These are phyloP conservation scores for Mercurialis annua DNA, from an alignment of 345 rosid species.

Conservation along the genomic window DNA sequence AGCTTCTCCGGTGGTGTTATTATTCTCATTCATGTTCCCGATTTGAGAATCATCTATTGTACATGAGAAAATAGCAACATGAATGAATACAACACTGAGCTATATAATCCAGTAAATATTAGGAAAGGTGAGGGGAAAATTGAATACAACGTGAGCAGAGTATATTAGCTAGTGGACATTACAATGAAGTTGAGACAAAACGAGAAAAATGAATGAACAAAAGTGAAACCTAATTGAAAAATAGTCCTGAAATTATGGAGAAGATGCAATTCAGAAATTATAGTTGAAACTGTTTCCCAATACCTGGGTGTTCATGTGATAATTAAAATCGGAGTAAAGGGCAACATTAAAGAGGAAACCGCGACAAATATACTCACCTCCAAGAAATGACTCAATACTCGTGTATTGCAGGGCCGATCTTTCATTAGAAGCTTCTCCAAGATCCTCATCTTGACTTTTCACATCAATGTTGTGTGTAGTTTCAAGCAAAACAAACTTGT, in stretches of 20 bases:
- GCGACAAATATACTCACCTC: conserved; percentile 40
- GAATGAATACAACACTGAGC: neutral
- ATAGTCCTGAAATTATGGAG: no score
- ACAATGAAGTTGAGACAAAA: neutral
- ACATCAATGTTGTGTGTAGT: conserved; percentile 35
- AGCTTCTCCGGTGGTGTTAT: conserved; percentile 19
- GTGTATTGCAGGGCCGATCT: conserved; percentile 42
- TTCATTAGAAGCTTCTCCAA: conserved; percentile 25
- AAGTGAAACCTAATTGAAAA: no score
- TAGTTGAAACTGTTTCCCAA: neutral
- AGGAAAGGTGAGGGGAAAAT: neutral
- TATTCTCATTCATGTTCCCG: conserved; percentile 20
- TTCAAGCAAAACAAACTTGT: conserved; percentile 62
- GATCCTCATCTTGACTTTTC: conserved; percentile 25
- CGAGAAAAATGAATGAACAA: neutral
- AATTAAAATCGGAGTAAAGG: no score
- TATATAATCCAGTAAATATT: neutral
- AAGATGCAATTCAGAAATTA: neutral
- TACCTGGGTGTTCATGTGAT: neutral
- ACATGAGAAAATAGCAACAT: neutral
- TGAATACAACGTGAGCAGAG: neutral
- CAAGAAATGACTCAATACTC: conserved; percentile 48
- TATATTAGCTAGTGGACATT: neutral
- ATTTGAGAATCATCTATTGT: conserved; percentile 24
- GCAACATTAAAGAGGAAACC: neutral